These are phyloP conservation scores for Glycine soja DNA, from an alignment of 306 rosid species.

Conservation along the genomic window DNA sequence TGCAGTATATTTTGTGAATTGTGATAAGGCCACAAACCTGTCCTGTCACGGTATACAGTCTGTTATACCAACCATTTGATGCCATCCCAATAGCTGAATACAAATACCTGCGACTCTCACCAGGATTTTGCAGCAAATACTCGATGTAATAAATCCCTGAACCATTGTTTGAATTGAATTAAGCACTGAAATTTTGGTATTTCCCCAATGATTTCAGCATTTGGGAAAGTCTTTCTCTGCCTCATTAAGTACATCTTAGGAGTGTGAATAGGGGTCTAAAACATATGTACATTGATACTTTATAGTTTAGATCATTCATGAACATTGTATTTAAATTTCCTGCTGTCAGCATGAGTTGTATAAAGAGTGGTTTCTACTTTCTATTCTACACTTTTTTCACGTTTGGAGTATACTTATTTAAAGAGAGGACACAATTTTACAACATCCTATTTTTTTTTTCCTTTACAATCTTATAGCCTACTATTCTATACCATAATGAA, in stretches of 20 bases:
- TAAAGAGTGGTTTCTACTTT: too few species aligned
- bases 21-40: conserved; percentile 62
- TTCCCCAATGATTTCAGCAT: too few species aligned
- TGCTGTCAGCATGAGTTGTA: too few species aligned
- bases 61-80: conserved; percentile 86
- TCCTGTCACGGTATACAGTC: conserved; percentile 89
- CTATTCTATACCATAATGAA: neutral
- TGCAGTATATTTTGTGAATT: neutral
- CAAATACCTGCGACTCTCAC: conserved; percentile 75
- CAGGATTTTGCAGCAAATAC: conserved; percentile 77
- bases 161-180: conserved; percentile 20
- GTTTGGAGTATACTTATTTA: too few species aligned
- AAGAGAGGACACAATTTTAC: neutral
- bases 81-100: conserved; percentile 92
- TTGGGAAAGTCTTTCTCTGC: too few species aligned
- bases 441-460: neutral
- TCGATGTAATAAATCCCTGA: conserved; percentile 87
- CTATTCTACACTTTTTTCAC: too few species aligned
- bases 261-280: too few species aligned
- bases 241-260: too few species aligned
- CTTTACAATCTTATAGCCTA: neutral
- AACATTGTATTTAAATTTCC: too few species aligned
- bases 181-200: neutral
- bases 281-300: too few species aligned
- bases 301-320: too few species aligned